Evolutionary conservation across 176 grass and related monocot genomes (phyloP).

Genomic region (Avena eriantha): DNA sequence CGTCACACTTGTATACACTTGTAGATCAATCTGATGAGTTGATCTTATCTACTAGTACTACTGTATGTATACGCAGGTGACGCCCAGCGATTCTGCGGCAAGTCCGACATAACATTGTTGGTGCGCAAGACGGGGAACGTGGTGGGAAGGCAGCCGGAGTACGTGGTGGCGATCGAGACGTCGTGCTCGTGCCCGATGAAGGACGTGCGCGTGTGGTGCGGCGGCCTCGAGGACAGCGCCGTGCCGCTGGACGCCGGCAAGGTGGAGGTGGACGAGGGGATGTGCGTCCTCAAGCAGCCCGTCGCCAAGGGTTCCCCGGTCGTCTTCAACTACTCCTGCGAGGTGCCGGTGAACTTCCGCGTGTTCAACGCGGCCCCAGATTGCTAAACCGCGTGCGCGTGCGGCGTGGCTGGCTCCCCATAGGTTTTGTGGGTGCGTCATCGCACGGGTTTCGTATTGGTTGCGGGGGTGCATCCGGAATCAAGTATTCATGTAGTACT

Average conservation of each 20-base stretch:
- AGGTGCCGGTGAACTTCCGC: slow-evolving; percentile 27
- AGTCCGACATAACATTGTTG: slow-evolving; percentile 35
- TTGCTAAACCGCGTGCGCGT: background rate
- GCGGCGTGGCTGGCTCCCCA: background rate
- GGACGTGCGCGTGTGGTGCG: slow-evolving; percentile 45
- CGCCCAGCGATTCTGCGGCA: slow-evolving; percentile 1
- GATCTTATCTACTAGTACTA: no score
- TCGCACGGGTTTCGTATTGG: background rate
- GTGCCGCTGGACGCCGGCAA: slow-evolving; percentile 32
- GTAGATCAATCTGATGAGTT: background rate
- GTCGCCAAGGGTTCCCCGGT: background rate
- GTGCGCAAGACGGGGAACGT: slow-evolving; percentile 37
- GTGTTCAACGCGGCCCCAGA: background rate
- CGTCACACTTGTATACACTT: background rate
- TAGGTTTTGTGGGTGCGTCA: background rate
- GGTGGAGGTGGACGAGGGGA: slow-evolving; percentile 29
- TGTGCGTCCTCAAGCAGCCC: slow-evolving; percentile 34
- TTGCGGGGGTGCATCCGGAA: background rate
- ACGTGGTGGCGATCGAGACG: slow-evolving; percentile 44
- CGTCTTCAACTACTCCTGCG: slow-evolving; percentile 26
- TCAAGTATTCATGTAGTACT: background rate
- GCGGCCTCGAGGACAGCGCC: slow-evolving; percentile 51
- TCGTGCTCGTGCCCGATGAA: slow-evolving; percentile 48
- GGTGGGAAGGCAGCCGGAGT: slow-evolving; percentile 48
- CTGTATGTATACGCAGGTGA: background rate